Base-by-base conservation (phyloP, 2,329 filamentous ascomycete species). In the Curvularia eragrostidis region DNA sequence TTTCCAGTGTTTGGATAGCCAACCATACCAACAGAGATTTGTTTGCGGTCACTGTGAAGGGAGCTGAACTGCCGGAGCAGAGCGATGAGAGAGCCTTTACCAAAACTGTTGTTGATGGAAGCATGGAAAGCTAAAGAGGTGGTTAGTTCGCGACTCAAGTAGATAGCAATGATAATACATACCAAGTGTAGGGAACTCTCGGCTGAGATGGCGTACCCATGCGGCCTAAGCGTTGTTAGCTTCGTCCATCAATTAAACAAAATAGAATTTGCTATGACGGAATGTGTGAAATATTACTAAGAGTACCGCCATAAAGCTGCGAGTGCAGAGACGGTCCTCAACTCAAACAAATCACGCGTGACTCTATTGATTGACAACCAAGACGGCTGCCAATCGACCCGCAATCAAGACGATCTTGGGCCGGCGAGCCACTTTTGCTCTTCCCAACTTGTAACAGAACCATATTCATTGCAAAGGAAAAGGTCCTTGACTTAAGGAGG, bases 401-500 rank as follows among this genome's bases (percentile, higher is more conserved):
- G 79, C 79, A 78, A 80, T 84, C 86, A 86, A 82, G 86, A 85
- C 80, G 84, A 83, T 82, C 78, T 80, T 81, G 78, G 66, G 71
- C 82, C 82, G 83, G 84, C 87, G 89, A 90, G 88, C 84, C 81
- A 83, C 83, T 84, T 83, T 97, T 83, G 78, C 88, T 99, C 87
- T 98, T 89, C 95, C 95, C 97, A 91, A 87, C 90, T 90, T 92
- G 91, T 99, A 99, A 99, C 95, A 96, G 93, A 91, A 80, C 80
- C 83, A 87, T 53, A 88, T 89, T 89, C 91, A 95, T 88, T 59
- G 84, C 78, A 83, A 43, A 57, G 80, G 87, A 88, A 87, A 85
- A 86, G 83, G 83, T 87, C 83, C 89, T 89, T 91, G 91, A 96
- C 94, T 95, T 96, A 95, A 93, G 84, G 83, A 87, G 91, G 89